Percentiles rank a stretch among this genome's conserved stretches.
Conservation (phyloP, 371 early-diverging fungal genomes). For the Mortierella sp. region DNA sequence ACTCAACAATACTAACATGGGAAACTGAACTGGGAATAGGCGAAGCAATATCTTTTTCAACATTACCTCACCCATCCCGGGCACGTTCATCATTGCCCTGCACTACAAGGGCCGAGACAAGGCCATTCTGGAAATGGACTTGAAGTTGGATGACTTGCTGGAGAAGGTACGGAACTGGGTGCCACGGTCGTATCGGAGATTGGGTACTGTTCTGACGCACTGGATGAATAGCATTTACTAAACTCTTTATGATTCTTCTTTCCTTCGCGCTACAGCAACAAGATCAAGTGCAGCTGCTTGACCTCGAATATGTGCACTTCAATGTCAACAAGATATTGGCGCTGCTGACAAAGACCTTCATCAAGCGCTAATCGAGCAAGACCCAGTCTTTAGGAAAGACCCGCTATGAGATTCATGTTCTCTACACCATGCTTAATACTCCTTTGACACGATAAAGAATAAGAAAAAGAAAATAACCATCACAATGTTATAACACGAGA, state of each 20-base stretch:
- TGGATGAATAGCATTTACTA: too few relatives aligned
- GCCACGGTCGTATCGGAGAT: neutral
- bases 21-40: slow-evolving; percentile 48
- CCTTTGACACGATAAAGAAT: too few relatives aligned
- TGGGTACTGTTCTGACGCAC: too few relatives aligned
- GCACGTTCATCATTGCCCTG: slow-evolving; percentile 90
- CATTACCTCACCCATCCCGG: slow-evolving; percentile 86
- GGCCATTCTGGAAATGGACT: slow-evolving; percentile 95
- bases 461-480: too few relatives aligned
- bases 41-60: slow-evolving; percentile 90
- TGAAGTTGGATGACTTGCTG: slow-evolving; percentile 92
- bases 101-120: slow-evolving; percentile 93
- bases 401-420: too few relatives aligned
- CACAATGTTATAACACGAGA: too few relatives aligned
- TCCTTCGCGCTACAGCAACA: slow-evolving; percentile 79
- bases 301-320: slow-evolving; percentile 93
- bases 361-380: slow-evolving; percentile 52
- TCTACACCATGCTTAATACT: too few relatives aligned
- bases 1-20: slow-evolving; percentile 6
- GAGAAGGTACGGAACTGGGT: slow-evolving; percentile 72
- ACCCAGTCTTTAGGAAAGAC: neutral
- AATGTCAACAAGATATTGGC: slow-evolving; percentile 64
- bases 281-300: slow-evolving; percentile 85
- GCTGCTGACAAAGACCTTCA: slow-evolving; percentile 69
- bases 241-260: neutral